A percentile compares a stretch with the other conserved stretches of the same genome.
These are phyloP conservation scores for Sordariomycetes sp. DNA, from an alignment of 2,329 filamentous ascomycete species.

Conservation along the genomic window DNA sequence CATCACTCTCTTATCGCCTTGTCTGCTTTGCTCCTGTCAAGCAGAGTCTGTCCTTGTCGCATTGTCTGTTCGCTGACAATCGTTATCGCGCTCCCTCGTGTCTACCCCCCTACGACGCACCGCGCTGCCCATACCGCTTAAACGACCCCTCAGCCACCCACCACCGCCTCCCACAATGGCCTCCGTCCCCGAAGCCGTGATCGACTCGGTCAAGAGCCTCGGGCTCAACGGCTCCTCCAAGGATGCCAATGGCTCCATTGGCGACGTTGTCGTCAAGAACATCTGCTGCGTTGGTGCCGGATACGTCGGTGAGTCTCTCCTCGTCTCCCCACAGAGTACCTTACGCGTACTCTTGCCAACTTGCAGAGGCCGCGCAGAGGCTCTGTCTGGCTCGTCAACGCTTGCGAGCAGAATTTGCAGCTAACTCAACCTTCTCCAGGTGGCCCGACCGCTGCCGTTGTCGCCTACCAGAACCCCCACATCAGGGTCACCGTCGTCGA, in stretches of 20 bases:
- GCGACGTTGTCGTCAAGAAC: constrained; percentile 35
- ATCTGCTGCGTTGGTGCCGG: constrained; percentile 70
- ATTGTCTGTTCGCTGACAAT: too few relatives aligned
- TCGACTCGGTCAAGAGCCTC: constrained; percentile 20
- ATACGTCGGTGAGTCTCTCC: constrained; percentile 55
- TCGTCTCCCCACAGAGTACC: neutral
- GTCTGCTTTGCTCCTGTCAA: too few relatives aligned
- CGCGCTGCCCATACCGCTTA: neutral
- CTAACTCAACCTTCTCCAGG: constrained; percentile 31
- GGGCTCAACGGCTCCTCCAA: constrained; percentile 21
- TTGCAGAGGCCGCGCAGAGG: too few relatives aligned
- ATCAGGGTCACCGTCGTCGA: constrained; percentile 70
- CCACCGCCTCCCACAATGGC: constrained; percentile 10
- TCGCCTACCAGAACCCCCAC: constrained; percentile 64
- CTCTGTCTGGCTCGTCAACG: too few relatives aligned
- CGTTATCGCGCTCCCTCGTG: too few relatives aligned
- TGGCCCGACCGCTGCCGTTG: constrained; percentile 65
- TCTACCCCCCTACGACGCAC: neutral
- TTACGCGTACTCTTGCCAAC: constrained; percentile 3
- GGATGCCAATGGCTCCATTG: constrained; percentile 17
- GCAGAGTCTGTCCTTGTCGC: too few relatives aligned
- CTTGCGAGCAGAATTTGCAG: neutral
- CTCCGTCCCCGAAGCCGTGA: constrained; percentile 11
- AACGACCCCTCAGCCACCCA: neutral
- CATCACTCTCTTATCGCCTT: too few relatives aligned